These are phyloP conservation scores for Lasiodiplodia theobromae DNA, from an alignment of 2,329 filamentous ascomycete genomes.

Conservation along the genomic window DNA sequence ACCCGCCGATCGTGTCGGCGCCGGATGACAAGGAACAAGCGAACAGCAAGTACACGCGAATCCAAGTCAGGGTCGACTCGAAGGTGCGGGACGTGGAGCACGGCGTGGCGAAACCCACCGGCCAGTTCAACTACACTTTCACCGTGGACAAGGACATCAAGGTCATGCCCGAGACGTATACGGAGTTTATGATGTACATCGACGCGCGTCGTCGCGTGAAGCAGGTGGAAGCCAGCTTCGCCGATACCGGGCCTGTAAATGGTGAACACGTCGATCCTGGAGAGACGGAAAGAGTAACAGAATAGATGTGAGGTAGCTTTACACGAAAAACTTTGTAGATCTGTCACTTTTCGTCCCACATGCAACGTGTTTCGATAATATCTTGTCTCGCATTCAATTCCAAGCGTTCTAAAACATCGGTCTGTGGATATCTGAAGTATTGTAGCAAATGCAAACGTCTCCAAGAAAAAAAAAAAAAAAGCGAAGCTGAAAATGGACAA, in stretches of 20 bases:
- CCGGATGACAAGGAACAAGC: slow-evolving; percentile 41
- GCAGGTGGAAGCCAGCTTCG: slow-evolving; percentile 56
- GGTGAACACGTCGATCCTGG: slow-evolving; percentile 26
- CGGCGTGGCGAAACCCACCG: slow-evolving; percentile 70
- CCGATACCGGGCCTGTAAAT: slow-evolving; percentile 30
- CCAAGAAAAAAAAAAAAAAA: slow-evolving; percentile 2
- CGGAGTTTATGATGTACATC: slow-evolving; percentile 70
- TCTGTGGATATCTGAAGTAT: slow-evolving; percentile 22
- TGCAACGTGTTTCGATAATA: background rate
- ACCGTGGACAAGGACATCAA: slow-evolving; percentile 69
- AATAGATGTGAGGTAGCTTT: slow-evolving; percentile 30
- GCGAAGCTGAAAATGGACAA: background rate
- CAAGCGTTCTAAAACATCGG: slow-evolving; percentile 1
- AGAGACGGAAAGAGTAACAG: slow-evolving; percentile 43
- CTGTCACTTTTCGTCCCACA: background rate
- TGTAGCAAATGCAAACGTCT: background rate
- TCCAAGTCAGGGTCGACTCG: slow-evolving; percentile 75
- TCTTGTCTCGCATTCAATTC: background rate
- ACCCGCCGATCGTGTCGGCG: slow-evolving; percentile 60
- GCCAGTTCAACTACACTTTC: slow-evolving; percentile 80
- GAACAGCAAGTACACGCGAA: slow-evolving; percentile 59
- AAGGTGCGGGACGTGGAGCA: slow-evolving; percentile 77
- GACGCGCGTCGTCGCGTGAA: slow-evolving; percentile 65
- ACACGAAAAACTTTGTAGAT: background rate
- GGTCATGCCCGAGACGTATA: slow-evolving; percentile 70